Percentiles rank a stretch among this genome's conserved stretches.
Evolutionary conservation across 2,329 filamentous ascomycete genomes (phyloP).

Genomic region (Coniella vitis): DNA sequence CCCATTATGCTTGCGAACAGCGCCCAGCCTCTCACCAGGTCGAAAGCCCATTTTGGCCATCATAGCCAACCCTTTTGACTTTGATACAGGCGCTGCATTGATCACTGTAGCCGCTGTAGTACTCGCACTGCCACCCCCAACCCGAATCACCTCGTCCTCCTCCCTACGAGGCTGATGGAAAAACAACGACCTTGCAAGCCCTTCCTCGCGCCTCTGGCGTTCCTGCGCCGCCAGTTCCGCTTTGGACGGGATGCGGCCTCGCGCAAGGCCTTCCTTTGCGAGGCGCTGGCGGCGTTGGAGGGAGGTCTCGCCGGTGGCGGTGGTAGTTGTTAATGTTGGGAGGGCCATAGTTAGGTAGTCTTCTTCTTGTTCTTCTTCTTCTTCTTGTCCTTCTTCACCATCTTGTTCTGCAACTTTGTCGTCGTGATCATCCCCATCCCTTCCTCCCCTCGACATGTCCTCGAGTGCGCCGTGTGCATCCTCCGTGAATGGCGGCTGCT

Average conservation of each 20-base stretch:
- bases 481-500: too few species aligned
- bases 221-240: conserved; percentile 73
- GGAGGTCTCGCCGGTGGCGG: conserved; percentile 40
- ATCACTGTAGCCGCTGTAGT: too few species aligned
- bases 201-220: conserved; percentile 63
- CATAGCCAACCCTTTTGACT: conserved; percentile 88
- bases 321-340: conserved; percentile 59
- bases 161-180: conserved; percentile 26
- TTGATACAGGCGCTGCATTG: conserved; percentile 18
- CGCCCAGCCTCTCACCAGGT: conserved; percentile 60
- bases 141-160: conserved; percentile 11
- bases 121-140: conserved; percentile 20
- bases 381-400: conserved; percentile 12
- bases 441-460: too few species aligned
- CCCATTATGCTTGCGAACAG: conserved; percentile 38
- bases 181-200: conserved; percentile 68
- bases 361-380: conserved; percentile 64
- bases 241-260: conserved; percentile 69
- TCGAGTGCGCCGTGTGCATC: too few species aligned
- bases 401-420: not conserved
- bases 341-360: conserved; percentile 99
- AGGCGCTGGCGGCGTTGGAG: conserved; percentile 47
- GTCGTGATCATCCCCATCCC: too few species aligned
- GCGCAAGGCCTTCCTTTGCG: conserved; percentile 59
- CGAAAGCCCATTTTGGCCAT: conserved; percentile 95